Base-by-base conservation (phyloP, 768 basidiomycete species). In the Kwoniella europaea region DNA sequence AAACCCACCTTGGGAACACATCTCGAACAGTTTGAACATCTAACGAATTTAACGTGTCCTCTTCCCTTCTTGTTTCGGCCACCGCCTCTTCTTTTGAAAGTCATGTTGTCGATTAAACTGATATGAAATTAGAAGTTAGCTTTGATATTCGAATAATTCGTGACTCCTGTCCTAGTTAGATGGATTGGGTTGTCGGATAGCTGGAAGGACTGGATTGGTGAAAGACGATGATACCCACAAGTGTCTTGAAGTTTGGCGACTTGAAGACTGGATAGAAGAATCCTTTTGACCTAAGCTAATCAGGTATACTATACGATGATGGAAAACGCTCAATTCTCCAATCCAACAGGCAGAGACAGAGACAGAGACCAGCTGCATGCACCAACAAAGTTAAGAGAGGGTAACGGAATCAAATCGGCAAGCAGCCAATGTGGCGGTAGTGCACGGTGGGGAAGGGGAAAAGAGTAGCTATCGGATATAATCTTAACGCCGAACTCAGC, bases 1-100 rank as follows among this genome's bases (percentile, higher is more conserved):
- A 70, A 42, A 75, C 80, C 65, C 69, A 83, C 85, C 83, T 85
- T 98, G 78, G 88, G 91, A 69, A 97, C 94, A 84, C 93, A 94
- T 78, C 97, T 92, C 83, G 93, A 93, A 89, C 97, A 99, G 90
- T 99, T 99, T 77, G 94, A 95, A 89, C 97, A 99, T 81, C 97
- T 92, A 84, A 99, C 89, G 85, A 92, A 93, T 74, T 85, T 88
- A 85, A 94, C 92, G 86, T 97, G 94, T 85, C 96, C 97, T 83
- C 97, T 94, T 82, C 95, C 94, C 85, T 95, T 93, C 89, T 98
- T 97, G 94, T 97, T 98, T 82, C 97, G 94, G 78, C 96, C 97
- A 84, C 91, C 91, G 88, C 92, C 94, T 92, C 95, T 91, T 93
- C 95, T 91, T 88, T 98, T 97, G 89, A 95, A 96, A 79, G 94